A percentile compares a stretch with the other conserved stretches of the same genome.
These are phyloP conservation scores for Cladosporium sp. DNA, from an alignment of 2,329 filamentous ascomycete species.

Conservation along the genomic window DNA sequence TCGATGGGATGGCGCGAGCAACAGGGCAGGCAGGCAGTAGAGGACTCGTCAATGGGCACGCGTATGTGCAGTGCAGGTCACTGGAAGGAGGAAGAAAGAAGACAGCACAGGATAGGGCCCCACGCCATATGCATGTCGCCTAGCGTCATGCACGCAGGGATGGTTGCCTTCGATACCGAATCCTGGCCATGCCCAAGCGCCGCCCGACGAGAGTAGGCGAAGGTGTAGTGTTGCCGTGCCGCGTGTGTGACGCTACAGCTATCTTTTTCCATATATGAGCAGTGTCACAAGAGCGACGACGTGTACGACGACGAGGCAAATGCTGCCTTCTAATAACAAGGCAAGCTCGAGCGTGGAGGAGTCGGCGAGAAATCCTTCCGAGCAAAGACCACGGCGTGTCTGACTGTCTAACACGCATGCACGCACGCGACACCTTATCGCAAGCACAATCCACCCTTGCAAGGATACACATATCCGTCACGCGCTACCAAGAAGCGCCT, in stretches of 20 bases:
- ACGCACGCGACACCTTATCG: slow-evolving; percentile 9
- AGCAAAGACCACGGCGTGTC: neutral
- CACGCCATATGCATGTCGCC: slow-evolving; percentile 16
- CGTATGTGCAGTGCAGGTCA: neutral
- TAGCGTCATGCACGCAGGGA: slow-evolving; percentile 19
- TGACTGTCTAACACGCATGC: neutral
- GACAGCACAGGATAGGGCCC: slow-evolving; percentile 1
- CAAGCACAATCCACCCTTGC: neutral
- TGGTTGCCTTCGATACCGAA: slow-evolving; percentile 22
- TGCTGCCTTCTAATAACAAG: neutral
- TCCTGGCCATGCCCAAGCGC: neutral
- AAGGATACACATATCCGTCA: neutral
- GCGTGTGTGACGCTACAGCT: slow-evolving; percentile 1
- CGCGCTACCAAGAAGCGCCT: slow-evolving; percentile 11
- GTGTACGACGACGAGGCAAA: slow-evolving; percentile 16
- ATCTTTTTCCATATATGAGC: neutral
- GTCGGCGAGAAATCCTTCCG: neutral
- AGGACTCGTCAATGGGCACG: slow-evolving; percentile 17
- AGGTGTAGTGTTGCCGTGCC: slow-evolving; percentile 10
- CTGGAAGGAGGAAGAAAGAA: slow-evolving; percentile 9
- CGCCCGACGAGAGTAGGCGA: neutral
- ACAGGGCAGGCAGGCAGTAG: slow-evolving; percentile 8
- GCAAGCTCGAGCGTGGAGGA: slow-evolving; percentile 1
- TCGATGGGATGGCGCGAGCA: neutral
- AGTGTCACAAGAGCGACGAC: neutral